Percentiles rank a stretch among this genome's conserved stretches.
Conservation (phyloP, 257 asterid species). For the Paraleonurus japonicus region DNA sequence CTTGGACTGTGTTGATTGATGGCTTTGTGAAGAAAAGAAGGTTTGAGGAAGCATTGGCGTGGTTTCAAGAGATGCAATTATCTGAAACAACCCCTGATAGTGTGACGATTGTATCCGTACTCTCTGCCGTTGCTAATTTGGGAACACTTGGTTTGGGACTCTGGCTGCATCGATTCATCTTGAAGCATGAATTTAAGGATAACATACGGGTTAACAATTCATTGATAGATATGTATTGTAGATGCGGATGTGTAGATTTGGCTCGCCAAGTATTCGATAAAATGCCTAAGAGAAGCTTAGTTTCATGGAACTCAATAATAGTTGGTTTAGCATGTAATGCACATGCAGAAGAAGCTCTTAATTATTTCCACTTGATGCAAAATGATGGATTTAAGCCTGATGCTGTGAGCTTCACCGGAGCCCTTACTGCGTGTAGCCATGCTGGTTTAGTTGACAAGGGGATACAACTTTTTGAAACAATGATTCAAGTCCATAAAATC, state of each 20-base stretch:
- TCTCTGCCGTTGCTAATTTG: slow-evolving; percentile 70
- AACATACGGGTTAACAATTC: slow-evolving; percentile 57
- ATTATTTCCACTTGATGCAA: slow-evolving; percentile 48
- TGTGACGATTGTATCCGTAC: slow-evolving; percentile 53
- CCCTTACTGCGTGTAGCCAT: slow-evolving; percentile 82
- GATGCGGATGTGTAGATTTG: slow-evolving; percentile 67
- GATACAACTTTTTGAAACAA: slow-evolving; percentile 42
- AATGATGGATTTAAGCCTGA: slow-evolving; percentile 54
- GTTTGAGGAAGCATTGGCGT: slow-evolving; percentile 54
- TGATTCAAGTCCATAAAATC: slow-evolving; percentile 48
- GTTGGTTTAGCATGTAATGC: slow-evolving; percentile 75
- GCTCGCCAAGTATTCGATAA: slow-evolving; percentile 58
- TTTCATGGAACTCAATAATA: slow-evolving; percentile 78
- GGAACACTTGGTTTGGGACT: slow-evolving; percentile 70
- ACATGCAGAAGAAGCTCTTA: slow-evolving; percentile 50
- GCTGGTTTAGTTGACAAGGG: slow-evolving; percentile 63
- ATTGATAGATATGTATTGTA: slow-evolving; percentile 69
- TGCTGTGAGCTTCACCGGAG: slow-evolving; percentile 77
- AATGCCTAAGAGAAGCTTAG: slow-evolving; percentile 56
- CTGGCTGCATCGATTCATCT: slow-evolving; percentile 60
- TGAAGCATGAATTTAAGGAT: slow-evolving; percentile 30
- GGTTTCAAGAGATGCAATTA: slow-evolving; percentile 72
- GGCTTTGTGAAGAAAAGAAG: slow-evolving; percentile 62
- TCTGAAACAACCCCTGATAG: slow-evolving; percentile 56
- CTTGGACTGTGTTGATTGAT: slow-evolving; percentile 74